These are phyloP conservation scores for Avicennia marina DNA, from an alignment of 257 asterid species.

Conservation along the genomic window DNA sequence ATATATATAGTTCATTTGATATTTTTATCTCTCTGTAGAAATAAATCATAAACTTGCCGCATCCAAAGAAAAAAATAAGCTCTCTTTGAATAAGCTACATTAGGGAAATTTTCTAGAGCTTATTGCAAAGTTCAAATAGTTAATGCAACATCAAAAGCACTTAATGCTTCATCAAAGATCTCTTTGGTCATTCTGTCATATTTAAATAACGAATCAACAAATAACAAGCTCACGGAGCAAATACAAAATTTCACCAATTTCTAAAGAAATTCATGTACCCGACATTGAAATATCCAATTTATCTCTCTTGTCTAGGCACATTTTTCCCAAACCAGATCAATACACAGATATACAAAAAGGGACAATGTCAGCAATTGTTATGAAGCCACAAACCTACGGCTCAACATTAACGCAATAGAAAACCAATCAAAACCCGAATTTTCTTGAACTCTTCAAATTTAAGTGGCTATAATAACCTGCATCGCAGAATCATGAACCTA, in stretches of 20 bases:
- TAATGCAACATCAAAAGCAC: neutral
- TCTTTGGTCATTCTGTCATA: neutral
- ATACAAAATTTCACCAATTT: neutral
- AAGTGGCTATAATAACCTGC: slow-evolving; percentile 21
- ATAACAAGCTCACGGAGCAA: neutral
- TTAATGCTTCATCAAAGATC: neutral
- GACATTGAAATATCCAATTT: neutral
- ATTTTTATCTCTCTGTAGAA: too few relatives aligned
- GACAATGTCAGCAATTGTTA: neutral
- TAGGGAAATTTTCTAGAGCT: neutral
- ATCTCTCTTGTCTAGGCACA: neutral
- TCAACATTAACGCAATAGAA: slow-evolving; percentile 19
- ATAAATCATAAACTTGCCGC: too few relatives aligned
- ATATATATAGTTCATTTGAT: too few relatives aligned
- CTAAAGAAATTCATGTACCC: neutral
- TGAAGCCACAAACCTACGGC: slow-evolving; percentile 23
- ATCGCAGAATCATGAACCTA: slow-evolving; percentile 2
- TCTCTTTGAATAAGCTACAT: neutral
- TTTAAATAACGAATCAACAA: neutral
- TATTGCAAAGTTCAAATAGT: too few relatives aligned
- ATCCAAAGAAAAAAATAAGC: neutral
- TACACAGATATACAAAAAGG: neutral
- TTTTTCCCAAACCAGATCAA: neutral
- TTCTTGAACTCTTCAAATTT: slow-evolving; percentile 8
- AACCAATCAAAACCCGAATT: neutral